Conservation (phyloP, 768 basidiomycete genomes). For the Dioszegia aurantiaca region DNA sequence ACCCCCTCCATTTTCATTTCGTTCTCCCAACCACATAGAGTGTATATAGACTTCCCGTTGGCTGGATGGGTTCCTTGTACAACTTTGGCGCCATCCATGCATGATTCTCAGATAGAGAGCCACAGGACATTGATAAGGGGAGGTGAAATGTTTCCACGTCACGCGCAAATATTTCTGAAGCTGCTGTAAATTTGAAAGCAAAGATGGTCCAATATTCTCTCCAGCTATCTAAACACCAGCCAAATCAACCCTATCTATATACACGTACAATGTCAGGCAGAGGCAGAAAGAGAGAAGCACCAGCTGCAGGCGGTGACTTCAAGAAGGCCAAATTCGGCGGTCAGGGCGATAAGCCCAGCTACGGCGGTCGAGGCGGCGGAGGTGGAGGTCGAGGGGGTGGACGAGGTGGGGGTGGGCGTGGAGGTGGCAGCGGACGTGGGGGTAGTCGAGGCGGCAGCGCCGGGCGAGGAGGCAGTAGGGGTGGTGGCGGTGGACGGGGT, state of each 20-base stretch:
- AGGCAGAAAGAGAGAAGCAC: conserved; percentile 7
- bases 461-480: background rate
- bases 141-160: background rate
- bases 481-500: conserved; percentile 1
- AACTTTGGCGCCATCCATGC: background rate
- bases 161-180: background rate
- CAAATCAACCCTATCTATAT: background rate
- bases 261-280: conserved; percentile 6
- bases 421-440: background rate
- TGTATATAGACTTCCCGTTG: conserved; percentile 6
- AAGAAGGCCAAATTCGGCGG: conserved; percentile 10
- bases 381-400: background rate
- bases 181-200: background rate
- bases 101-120: background rate
- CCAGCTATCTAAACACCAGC: background rate
- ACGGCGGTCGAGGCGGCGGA: background rate
- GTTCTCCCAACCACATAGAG: background rate
- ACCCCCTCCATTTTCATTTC: background rate
- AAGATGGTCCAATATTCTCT: background rate
- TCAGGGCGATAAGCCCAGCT: conserved; percentile 1
- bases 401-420: background rate
- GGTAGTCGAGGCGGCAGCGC: background rate
- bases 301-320: conserved; percentile 4
- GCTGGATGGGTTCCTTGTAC: background rate
- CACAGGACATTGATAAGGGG: background rate